These are phyloP conservation scores for Paxillus involutus DNA, from an alignment of 768 basidiomycete species.

Conservation along the genomic window DNA sequence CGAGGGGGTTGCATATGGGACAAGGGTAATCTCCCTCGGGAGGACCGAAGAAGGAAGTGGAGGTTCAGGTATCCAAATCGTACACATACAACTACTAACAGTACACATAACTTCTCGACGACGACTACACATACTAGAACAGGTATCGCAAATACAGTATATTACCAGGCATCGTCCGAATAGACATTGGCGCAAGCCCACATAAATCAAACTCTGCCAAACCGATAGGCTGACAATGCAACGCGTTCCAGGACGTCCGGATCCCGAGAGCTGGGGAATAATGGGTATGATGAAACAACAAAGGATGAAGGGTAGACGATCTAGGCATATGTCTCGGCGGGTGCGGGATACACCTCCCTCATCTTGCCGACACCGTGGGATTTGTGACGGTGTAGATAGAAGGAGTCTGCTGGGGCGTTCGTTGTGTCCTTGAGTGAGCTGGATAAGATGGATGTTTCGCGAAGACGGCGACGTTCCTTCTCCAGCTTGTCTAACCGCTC, in stretches of 20 bases:
- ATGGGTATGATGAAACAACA: background rate
- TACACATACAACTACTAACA: constrained; percentile 14
- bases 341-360: constrained; percentile 8
- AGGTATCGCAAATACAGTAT: constrained; percentile 25
- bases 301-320: background rate
- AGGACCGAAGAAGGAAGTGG: too few species aligned
- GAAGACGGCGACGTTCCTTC: constrained; percentile 28
- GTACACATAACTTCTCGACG: background rate
- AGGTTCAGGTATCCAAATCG: constrained; percentile 1
- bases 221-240: constrained; percentile 1
- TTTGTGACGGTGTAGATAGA: constrained; percentile 19
- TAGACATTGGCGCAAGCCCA: constrained; percentile 3
- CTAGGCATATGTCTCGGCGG: constrained; percentile 18
- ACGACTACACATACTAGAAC: constrained; percentile 3
- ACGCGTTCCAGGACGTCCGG: constrained; percentile 20
- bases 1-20: constrained; percentile 14
- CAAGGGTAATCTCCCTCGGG: background rate
- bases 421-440: constrained; percentile 30
- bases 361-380: constrained; percentile 15
- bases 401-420: constrained; percentile 19
- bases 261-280: background rate
- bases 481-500: constrained; percentile 38
- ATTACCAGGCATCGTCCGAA: constrained; percentile 1
- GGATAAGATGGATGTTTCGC: constrained; percentile 13
- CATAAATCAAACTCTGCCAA: constrained; percentile 8